These are phyloP conservation scores for Xylariaceae sp. DNA, from an alignment of 2,329 filamentous ascomycete genomes.

Conservation along the genomic window DNA sequence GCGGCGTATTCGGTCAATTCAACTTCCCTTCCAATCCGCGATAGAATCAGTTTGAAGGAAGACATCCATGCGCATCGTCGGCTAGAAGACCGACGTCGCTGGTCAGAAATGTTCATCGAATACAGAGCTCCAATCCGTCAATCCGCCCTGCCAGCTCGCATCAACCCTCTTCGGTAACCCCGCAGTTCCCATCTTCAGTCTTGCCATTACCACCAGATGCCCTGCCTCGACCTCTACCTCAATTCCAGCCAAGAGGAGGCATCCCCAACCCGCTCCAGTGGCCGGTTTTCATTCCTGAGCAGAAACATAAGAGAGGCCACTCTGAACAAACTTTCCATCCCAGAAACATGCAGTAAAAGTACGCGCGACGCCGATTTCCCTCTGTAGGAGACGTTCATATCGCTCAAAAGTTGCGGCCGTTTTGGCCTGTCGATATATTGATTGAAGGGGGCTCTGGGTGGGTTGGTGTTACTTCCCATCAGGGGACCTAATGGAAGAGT, in stretches of 20 bases:
- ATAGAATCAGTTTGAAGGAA: conserved; percentile 30
- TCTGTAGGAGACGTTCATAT: conserved; percentile 3
- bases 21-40: conserved; percentile 43
- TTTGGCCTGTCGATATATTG: conserved; percentile 10
- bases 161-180: background rate
- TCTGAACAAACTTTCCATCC: background rate
- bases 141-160: conserved; percentile 4
- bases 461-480: background rate
- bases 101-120: conserved; percentile 8
- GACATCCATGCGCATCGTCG: conserved; percentile 8
- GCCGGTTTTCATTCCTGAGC: conserved; percentile 10
- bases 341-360: background rate
- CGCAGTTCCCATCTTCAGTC: conserved; percentile 13
- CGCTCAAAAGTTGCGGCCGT: background rate
- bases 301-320: background rate
- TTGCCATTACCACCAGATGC: background rate
- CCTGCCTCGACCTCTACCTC: background rate
- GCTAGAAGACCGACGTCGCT: conserved; percentile 3
- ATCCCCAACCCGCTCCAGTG: conserved; percentile 21
- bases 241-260: conserved; percentile 5
- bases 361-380: background rate
- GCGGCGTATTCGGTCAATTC: conserved; percentile 73
- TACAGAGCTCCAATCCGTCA: conserved; percentile 1
- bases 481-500: conserved; percentile 6
- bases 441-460: conserved; percentile 1